phyloP scores from a whole-genome alignment of 1,284 basidiomycete genomes.

The Fomitopsis schrenkii region DNA sequence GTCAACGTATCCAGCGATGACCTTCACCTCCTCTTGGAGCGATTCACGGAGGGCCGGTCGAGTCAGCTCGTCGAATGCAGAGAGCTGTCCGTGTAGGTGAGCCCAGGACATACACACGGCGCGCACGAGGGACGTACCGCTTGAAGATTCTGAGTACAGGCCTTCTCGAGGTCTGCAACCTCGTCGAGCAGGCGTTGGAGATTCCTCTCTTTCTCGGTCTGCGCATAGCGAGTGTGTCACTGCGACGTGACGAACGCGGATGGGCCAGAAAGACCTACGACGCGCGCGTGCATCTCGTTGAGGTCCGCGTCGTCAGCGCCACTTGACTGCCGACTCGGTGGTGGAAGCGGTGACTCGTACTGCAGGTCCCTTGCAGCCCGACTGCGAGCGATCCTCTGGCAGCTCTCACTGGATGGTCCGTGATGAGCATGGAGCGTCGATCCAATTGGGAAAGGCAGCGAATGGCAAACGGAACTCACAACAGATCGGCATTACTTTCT shows the following conservation, averaged over 20 bases:
- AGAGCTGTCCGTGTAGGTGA: background rate
- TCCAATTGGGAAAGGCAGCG: too few relatives aligned
- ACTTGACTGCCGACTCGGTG: background rate
- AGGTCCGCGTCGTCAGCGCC: background rate
- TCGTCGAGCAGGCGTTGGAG: conserved; percentile 12
- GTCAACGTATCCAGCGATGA: conserved; percentile 14
- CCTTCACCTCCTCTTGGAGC: conserved; percentile 8
- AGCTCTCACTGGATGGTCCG: conserved; percentile 4
- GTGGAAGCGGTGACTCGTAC: conserved; percentile 12
- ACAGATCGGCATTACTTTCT: conserved; percentile 5
- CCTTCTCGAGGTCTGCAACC: conserved; percentile 9
- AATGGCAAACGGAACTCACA: background rate
- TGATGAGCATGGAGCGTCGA: background rate
- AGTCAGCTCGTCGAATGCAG: conserved; percentile 9
- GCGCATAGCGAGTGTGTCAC: background rate
- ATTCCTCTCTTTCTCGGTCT: conserved; percentile 12
- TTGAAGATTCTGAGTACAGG: conserved; percentile 11
- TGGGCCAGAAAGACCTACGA: background rate
- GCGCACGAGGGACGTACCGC: conserved; percentile 3
- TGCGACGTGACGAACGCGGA: background rate
- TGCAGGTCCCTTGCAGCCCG: conserved; percentile 5
- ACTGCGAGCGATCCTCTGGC: background rate
- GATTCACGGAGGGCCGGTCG: conserved; percentile 8
- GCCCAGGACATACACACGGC: background rate
- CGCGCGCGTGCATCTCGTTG: background rate